Evolutionary conservation across 2,329 filamentous ascomycete genomes (phyloP).

Genomic region (Kalaharituber pfeilii): DNA sequence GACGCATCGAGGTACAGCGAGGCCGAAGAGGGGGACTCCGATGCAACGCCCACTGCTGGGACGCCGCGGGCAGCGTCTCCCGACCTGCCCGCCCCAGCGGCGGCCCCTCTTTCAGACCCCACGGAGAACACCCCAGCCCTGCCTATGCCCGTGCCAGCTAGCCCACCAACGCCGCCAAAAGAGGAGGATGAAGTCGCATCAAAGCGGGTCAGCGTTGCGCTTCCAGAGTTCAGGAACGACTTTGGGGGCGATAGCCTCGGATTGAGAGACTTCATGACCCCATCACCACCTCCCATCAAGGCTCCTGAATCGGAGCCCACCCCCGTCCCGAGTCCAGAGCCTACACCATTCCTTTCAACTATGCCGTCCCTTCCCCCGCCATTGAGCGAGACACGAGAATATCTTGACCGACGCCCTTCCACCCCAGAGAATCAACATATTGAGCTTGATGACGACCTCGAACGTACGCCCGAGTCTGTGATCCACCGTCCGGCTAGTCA

Average conservation of each 20-base stretch:
- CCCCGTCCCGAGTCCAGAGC: slow-evolving; percentile 27
- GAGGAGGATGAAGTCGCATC: slow-evolving; percentile 1
- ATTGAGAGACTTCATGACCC: slow-evolving; percentile 38
- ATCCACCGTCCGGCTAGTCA: slow-evolving; percentile 55
- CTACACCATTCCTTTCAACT: slow-evolving; percentile 15
- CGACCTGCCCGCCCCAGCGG: not conserved
- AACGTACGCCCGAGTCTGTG: slow-evolving; percentile 53
- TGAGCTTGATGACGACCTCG: slow-evolving; percentile 45
- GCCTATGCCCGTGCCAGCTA: not conserved
- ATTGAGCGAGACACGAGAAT: slow-evolving; percentile 10
- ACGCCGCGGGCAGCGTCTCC: not conserved
- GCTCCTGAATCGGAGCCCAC: slow-evolving; percentile 13
- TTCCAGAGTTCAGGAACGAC: slow-evolving; percentile 36
- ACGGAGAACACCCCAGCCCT: not conserved
- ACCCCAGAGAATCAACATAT: slow-evolving; percentile 36
- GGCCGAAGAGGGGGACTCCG: not conserved
- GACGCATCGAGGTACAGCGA: slow-evolving; percentile 24
- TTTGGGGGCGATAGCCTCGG: slow-evolving; percentile 35
- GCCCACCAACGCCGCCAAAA: slow-evolving; percentile 8
- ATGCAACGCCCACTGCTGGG: not conserved
- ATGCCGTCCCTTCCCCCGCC: slow-evolving; percentile 8
- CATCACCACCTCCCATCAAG: slow-evolving; percentile 24
- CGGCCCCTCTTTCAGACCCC: not conserved
- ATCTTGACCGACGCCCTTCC: slow-evolving; percentile 29
- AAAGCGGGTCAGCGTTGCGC: slow-evolving; percentile 18